Base-by-base conservation (phyloP, 129 eudicot genomes). In the Pseudognaphalium luteoalbum region DNA sequence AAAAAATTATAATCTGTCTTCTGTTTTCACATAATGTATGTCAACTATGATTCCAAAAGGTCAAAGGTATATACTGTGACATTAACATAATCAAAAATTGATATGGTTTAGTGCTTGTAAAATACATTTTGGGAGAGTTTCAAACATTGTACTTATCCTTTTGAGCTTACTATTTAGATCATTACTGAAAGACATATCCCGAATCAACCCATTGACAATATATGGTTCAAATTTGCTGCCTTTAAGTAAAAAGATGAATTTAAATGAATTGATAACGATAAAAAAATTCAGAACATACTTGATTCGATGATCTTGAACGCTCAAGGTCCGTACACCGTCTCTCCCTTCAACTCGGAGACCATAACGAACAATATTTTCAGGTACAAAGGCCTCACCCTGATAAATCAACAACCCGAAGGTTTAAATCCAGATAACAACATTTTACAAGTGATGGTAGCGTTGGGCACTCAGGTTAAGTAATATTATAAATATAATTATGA, bases 311-410 rank as follows among this genome's bases (percentile, higher is more conserved):
- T 95, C 99, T 59, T 81, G 88, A 52, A 88, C 85, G 74, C 82
- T 81, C 66, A 95, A 57, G 47, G 96, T 86, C 57, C 88, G 66
- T 11, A 94, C 99, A 33, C 99, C 94, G 21, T 91, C 87, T 78
- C 96, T 87, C 74, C 99, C 97, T 35, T 85, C 89, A 19, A 39
- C 82, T 58, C 97, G 89, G 4, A 68, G 60, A 61, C 99, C 99
- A 77, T 84, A 81, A 11, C 92, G 88, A 28, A 95, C 94, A 30
- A 89, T 88, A 74, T 87, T 88, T 81, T 95, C 99, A 1, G 99
- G 99, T 60, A 95, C 90, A 66, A 95, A 86, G 32, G 97, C 97
- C 78, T 95, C 99, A 1, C 99, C 97, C 96, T 94, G 3, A 41
- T 9, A 78, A 78, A 17, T 54, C 17, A 29, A 54, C 57, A 56